Percentiles rank a stretch among this genome's conserved stretches.
Conservation (phyloP, 2,329 filamentous ascomycete species). For the Colletotrichum lini region DNA sequence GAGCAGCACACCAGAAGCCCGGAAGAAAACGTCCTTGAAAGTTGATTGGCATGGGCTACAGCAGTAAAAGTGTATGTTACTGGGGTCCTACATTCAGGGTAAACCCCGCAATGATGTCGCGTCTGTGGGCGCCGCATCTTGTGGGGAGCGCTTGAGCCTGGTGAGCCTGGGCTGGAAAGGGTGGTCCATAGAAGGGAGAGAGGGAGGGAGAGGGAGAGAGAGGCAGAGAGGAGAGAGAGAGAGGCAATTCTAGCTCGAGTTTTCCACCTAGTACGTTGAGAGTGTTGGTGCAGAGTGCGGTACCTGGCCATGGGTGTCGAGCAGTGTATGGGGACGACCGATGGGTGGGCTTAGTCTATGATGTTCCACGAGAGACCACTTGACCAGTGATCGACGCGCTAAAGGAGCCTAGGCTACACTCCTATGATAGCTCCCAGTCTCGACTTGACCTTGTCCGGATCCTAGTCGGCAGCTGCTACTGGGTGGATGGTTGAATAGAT, state of each 20-base stretch:
- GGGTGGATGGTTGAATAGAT: not conserved
- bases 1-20: not conserved
- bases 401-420: constrained; percentile 24
- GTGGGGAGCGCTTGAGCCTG: not conserved
- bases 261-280: too few relatives aligned
- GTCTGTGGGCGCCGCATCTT: not conserved
- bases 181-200: not conserved
- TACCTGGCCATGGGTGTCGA: not conserved
- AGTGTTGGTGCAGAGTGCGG: too few relatives aligned
- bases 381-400: constrained; percentile 34
- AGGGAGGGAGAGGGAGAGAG: not conserved
- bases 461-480: not conserved
- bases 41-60: not conserved
- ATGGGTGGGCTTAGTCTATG: constrained; percentile 14
- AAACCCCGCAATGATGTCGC: not conserved
- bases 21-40: not conserved
- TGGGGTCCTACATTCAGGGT: not conserved
- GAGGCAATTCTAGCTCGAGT: too few relatives aligned
- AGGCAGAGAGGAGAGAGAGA: too few relatives aligned
- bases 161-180: too few relatives aligned
- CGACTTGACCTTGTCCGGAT: not conserved
- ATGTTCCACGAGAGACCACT: constrained; percentile 23
- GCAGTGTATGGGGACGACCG: not conserved
- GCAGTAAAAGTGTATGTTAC: too few relatives aligned
- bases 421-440: constrained; percentile 22